Evolutionary conservation across 371 early-diverging fungal species (phyloP).

Genomic region (Coemansia sp.): DNA sequence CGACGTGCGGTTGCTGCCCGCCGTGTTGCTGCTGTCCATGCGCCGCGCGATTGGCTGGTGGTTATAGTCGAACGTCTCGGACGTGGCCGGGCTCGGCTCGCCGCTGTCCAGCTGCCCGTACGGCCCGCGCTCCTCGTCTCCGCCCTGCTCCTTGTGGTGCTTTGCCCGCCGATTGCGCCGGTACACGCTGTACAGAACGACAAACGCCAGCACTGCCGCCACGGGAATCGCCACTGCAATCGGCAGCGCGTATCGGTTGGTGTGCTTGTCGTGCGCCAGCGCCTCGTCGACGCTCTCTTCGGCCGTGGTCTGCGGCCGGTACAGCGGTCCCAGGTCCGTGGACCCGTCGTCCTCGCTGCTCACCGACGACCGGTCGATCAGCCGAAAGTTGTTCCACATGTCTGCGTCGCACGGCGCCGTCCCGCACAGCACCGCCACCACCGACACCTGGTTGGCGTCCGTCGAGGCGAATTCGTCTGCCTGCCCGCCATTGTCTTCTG

Average conservation of each 20-base stretch:
- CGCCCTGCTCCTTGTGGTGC: not conserved
- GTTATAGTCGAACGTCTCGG: constrained; percentile 6
- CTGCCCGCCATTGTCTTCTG: not conserved
- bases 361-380: constrained; percentile 1
- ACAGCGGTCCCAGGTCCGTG: constrained; percentile 8
- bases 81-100: constrained; percentile 5
- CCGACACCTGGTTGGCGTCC: constrained; percentile 9
- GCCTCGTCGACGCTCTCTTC: constrained; percentile 1
- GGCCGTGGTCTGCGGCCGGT: constrained; percentile 1
- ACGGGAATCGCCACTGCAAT: constrained; percentile 10
- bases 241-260: not conserved
- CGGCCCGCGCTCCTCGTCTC: not conserved
- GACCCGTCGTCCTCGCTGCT: constrained; percentile 1
- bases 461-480: not conserved
- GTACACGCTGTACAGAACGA: constrained; percentile 7
- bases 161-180: not conserved
- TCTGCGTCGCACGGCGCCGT: constrained; percentile 1
- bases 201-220: not conserved
- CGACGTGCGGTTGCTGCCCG: constrained; percentile 4
- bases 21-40: not conserved
- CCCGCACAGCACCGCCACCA: constrained; percentile 19
- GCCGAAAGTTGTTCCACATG: constrained; percentile 12
- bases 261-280: not conserved
- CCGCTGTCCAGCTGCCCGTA: constrained; percentile 15
- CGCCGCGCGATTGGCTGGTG: constrained; percentile 3